These are phyloP conservation scores for Trametes cinnabarina DNA, from an alignment of 768 basidiomycete species.

Conservation along the genomic window DNA sequence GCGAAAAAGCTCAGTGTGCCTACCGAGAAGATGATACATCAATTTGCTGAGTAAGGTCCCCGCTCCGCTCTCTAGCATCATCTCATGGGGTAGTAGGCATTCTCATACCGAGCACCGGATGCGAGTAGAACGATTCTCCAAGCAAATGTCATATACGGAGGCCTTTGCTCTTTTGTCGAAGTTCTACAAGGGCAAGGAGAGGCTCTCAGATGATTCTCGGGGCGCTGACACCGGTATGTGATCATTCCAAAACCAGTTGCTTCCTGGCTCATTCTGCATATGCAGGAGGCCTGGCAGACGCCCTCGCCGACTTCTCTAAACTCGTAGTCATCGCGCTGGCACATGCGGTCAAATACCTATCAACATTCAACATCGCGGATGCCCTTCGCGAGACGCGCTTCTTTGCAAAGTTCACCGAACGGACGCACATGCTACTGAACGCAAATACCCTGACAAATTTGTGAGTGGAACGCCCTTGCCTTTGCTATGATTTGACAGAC, in stretches of 20 bases:
- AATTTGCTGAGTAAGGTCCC: constrained; percentile 60
- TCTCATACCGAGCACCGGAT: constrained; percentile 37
- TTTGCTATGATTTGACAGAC: background rate
- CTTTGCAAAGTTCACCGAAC: constrained; percentile 74
- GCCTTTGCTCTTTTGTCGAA: constrained; percentile 66
- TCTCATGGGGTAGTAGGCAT: constrained; percentile 10
- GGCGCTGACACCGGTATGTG: constrained; percentile 46
- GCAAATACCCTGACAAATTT: constrained; percentile 86
- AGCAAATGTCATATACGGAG: constrained; percentile 55
- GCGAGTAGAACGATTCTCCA: constrained; percentile 62
- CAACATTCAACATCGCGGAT: constrained; percentile 73
- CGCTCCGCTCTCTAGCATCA: background rate
- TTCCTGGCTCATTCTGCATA: background rate
- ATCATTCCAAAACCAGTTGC: background rate
- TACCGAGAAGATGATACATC: constrained; percentile 72
- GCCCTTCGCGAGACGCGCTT: constrained; percentile 74
- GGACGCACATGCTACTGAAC: constrained; percentile 82
- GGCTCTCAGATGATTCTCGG: constrained; percentile 39
- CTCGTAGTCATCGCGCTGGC: constrained; percentile 71
- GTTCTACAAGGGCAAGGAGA: constrained; percentile 61
- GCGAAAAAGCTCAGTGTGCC: constrained; percentile 55
- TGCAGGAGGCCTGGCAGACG: constrained; percentile 60
- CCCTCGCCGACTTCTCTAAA: constrained; percentile 65
- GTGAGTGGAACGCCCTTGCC: constrained; percentile 30
- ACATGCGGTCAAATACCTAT: constrained; percentile 67